Base-by-base conservation (phyloP, 2,329 filamentous ascomycete species). In the Aciculosporium take region DNA sequence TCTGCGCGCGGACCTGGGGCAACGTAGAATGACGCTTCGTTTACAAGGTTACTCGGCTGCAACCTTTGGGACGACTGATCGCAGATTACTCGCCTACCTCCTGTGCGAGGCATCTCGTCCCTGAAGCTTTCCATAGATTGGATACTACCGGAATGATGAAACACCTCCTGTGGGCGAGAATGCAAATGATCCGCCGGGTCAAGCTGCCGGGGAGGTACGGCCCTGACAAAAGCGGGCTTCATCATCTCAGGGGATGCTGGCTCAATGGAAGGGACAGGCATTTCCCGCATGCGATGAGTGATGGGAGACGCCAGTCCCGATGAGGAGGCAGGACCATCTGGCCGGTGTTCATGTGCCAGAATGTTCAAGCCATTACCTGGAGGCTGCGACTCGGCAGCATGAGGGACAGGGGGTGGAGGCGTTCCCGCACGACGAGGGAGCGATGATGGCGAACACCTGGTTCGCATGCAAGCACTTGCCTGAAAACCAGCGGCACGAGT, bases 261-360 rank as follows among this genome's bases (percentile, higher is more conserved):
- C 46, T 71, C 69, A 48, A 70, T 64, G 6, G 67, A 72, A 7
- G 52, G 65, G 12, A 71, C 58, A 45, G 68, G 52, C 49, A 65
- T 58, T 30, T 72, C 68, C 48, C 64, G 61, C 10, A 59, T 41
- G 12, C 45, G 48, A 40, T 45, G 39, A 6, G 42, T 43, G 12
- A 42, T 20, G 12, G 49, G 23, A 55, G 54, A 39, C 23, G 30
- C 20, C 20, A 29, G 20, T 34, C 37, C 35, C 4, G 36, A 37
- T n/a, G 40, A 39, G 33, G 49, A 47, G 17, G 48, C 44, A 34
- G 48, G 45, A 33, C 47, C 42, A 38, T 41, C 39, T 34, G 45
- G 37, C 25, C 46, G 41, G 5, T 39, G 45, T 18, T 49, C 49
- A 49, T 46, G 43, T 21, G 49, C 46, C 37, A 46, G 40, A 41